phyloP scores from a whole-genome alignment of 192 early-diverging fungal genomes.

The Rhizophagus clarus region DNA sequence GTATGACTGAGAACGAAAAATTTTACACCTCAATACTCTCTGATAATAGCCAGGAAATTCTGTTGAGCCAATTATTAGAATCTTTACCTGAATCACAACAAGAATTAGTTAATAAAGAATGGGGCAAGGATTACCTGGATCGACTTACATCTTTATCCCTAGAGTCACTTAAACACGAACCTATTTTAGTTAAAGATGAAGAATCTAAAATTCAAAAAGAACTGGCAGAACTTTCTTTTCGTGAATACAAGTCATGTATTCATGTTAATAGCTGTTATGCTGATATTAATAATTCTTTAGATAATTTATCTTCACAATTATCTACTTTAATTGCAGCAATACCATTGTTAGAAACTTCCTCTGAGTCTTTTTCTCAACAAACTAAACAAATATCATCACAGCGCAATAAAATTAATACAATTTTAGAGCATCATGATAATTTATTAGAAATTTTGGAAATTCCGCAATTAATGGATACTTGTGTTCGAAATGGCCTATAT shows the following conservation, averaged over 20 bases:
- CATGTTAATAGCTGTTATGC: constrained; percentile 61
- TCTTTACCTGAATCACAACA: constrained; percentile 38
- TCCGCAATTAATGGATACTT: constrained; percentile 79
- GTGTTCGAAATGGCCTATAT: constrained; percentile 79
- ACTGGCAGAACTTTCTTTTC: constrained; percentile 65
- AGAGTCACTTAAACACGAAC: constrained; percentile 61
- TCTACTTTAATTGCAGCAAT: constrained; percentile 48
- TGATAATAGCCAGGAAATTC: constrained; percentile 31
- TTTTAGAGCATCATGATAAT: constrained; percentile 56
- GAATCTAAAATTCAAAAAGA: constrained; percentile 56
- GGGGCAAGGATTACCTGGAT: constrained; percentile 64
- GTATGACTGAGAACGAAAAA: not conserved
- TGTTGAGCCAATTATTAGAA: constrained; percentile 31
- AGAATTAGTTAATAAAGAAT: constrained; percentile 45
- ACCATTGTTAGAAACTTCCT: constrained; percentile 51
- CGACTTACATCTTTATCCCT: constrained; percentile 64
- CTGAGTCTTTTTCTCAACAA: constrained; percentile 45
- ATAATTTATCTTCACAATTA: constrained; percentile 49
- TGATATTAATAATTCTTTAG: constrained; percentile 52
- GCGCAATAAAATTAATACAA: constrained; percentile 48
- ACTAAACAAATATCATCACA: constrained; percentile 37
- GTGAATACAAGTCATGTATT: constrained; percentile 70
- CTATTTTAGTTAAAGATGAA: constrained; percentile 52
- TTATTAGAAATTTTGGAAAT: constrained; percentile 77
- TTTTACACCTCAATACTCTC: not conserved